A percentile compares a stretch with the other conserved stretches of the same genome.
These are phyloP conservation scores for Lunularia cruciata DNA, from an alignment of 225 moss, liverwort and hornwort genomes.

Conservation along the genomic window DNA sequence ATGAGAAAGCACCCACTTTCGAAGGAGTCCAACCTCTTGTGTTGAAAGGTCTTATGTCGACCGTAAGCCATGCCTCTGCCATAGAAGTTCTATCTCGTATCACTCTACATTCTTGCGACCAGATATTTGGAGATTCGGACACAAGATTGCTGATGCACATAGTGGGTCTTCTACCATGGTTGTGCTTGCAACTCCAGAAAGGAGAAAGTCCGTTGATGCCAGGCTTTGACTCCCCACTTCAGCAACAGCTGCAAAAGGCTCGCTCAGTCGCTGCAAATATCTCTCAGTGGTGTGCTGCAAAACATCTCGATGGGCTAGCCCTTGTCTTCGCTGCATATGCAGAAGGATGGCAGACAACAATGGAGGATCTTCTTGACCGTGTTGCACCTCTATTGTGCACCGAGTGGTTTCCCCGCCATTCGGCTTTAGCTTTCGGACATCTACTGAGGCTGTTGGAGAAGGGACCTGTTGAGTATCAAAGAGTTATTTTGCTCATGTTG, in stretches of 20 bases:
- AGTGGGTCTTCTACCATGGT: conserved; percentile 95
- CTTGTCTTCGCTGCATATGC: conserved; percentile 89
- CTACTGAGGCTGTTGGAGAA: conserved; percentile 87
- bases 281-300: conserved; percentile 98
- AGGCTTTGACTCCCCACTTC: conserved; percentile 77
- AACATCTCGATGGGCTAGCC: conserved; percentile 79
- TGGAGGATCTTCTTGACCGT: conserved; percentile 79
- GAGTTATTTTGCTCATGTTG: conserved; percentile 94
- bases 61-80: conserved; percentile 99
- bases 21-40: conserved; percentile 97
- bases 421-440: conserved; percentile 94
- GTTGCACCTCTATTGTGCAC: conserved; percentile 87
- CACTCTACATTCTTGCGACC: conserved; percentile 93
- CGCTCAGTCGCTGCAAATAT: conserved; percentile 97
- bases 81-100: conserved; percentile 97
- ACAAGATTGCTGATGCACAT: conserved; percentile 97
- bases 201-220: conserved; percentile 54
- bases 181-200: conserved; percentile 87
- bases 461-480: conserved; percentile 97
- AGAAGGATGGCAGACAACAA: conserved; percentile 79
- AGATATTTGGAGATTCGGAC: conserved; percentile 97
- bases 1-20: conserved; percentile 72
- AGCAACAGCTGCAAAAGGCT: conserved; percentile 98
- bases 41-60: conserved; percentile 96
- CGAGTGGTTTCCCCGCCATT: conserved; percentile 97